Evolutionary conservation across 179 eudicot species (phyloP).

Genomic region (Nepenthes alata): DNA sequence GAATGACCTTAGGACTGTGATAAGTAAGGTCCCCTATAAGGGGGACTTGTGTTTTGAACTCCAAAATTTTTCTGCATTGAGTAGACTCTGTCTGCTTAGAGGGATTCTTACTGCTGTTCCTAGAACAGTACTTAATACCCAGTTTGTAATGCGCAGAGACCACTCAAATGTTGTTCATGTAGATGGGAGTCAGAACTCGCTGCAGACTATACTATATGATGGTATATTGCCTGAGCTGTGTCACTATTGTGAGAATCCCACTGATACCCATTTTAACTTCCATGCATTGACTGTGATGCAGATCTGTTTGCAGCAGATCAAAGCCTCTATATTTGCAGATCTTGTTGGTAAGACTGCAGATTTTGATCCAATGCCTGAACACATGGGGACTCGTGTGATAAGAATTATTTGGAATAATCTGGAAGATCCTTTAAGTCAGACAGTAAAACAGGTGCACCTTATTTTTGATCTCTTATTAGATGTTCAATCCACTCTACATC

Average conservation of each 20-base stretch:
- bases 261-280: conserved; percentile 88
- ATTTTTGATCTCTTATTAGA: conserved; percentile 83
- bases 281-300: conserved; percentile 90
- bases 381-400: conserved; percentile 45
- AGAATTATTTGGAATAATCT: conserved; percentile 88
- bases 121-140: conserved; percentile 57
- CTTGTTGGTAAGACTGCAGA: conserved; percentile 17
- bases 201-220: conserved; percentile 55
- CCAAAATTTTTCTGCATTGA: conserved; percentile 35
- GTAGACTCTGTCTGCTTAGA: conserved; percentile 83
- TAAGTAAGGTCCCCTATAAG: conserved; percentile 33
- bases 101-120: conserved; percentile 82
- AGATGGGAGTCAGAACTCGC: conserved; percentile 15
- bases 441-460: conserved; percentile 96
- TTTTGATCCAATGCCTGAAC: conserved; percentile 49
- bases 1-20: conserved; percentile 20
- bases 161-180: conserved; percentile 3
- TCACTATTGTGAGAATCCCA: conserved; percentile 74
- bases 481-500: conserved; percentile 47
- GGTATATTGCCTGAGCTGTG: conserved; percentile 88
- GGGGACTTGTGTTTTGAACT: conserved; percentile 55
- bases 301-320: conserved; percentile 94
- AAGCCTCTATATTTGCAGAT: conserved; percentile 54
- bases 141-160: conserved; percentile 21
- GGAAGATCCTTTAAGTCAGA: conserved; percentile 90